Percentiles rank a stretch among this genome's conserved stretches.
Conservation (phyloP, 129 eudicot species). For the Mikania micrantha region DNA sequence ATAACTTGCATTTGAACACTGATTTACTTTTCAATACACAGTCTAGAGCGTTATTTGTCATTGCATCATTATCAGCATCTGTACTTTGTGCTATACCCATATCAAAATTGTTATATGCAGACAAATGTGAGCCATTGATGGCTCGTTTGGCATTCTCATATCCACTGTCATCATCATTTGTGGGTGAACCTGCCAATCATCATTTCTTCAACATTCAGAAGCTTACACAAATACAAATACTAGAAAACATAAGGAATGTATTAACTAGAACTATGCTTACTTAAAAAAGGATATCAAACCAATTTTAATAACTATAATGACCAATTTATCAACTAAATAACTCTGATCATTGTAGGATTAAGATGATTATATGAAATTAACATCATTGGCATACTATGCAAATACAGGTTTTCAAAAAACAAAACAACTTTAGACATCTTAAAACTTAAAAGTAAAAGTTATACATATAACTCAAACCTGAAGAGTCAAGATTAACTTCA, state of each 20-base stretch:
- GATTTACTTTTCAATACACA: constrained; percentile 71
- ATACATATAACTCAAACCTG: constrained; percentile 44
- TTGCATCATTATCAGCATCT: constrained; percentile 22
- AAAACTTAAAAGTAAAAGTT: not conserved
- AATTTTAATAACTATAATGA: not conserved
- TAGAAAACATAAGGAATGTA: not conserved
- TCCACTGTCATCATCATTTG: constrained; percentile 48
- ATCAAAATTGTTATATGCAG: constrained; percentile 10
- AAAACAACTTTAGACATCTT: not conserved
- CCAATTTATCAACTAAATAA: not conserved
- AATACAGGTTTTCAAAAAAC: not conserved
- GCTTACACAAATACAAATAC: not conserved
- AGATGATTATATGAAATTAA: no score
- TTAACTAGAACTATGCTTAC: not conserved
- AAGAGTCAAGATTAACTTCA: constrained; percentile 70
- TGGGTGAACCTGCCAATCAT: constrained; percentile 48
- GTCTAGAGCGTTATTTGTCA: constrained; percentile 27
- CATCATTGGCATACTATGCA: not conserved
- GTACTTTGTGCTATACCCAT: not conserved
- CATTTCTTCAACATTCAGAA: constrained; percentile 4
- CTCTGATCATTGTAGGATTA: no score
- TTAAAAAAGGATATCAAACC: not conserved
- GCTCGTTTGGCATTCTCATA: constrained; percentile 15
- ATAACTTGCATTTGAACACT: constrained; percentile 85
- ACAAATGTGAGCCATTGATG: not conserved